Conservation (phyloP, 1,284 basidiomycete genomes). For the Puccinia brachypodii region DNA sequence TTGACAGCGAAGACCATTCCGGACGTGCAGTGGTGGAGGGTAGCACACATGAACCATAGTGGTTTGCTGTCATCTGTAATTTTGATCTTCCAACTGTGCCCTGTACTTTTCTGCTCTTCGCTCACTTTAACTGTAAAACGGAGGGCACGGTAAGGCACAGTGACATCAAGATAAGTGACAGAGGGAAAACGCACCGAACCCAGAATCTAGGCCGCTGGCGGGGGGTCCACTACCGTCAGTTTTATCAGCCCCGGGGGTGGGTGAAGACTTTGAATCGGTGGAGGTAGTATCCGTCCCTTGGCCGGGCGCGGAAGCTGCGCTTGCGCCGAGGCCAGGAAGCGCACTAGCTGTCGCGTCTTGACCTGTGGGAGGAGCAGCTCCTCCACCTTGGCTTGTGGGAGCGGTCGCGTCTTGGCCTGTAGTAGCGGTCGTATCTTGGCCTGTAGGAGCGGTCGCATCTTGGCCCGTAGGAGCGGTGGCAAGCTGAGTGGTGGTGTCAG, state of each 20-base stretch:
- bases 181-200: slow-evolving; percentile 30
- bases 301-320: background rate
- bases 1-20: slow-evolving; percentile 49
- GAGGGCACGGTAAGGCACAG: background rate
- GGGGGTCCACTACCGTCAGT: background rate
- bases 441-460: background rate
- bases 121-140: slow-evolving; percentile 33
- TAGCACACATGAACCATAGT: slow-evolving; percentile 47
- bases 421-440: background rate
- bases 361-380: background rate
- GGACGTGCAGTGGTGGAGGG: slow-evolving; percentile 24
- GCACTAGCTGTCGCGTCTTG: background rate
- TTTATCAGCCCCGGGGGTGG: background rate
- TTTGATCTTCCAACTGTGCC: slow-evolving; percentile 32
- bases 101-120: slow-evolving; percentile 19
- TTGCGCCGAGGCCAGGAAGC: background rate
- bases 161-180: background rate
- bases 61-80: slow-evolving; percentile 46
- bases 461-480: background rate
- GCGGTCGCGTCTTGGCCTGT: background rate
- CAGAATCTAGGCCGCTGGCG: slow-evolving; percentile 32
- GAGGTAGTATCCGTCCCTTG: background rate
- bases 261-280: background rate
- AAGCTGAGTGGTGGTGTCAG: background rate
- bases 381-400: background rate